Evolutionary conservation across 768 basidiomycete genomes (phyloP), one percentile per base, ranked within the genome.

Genomic region (Xerocomellus chrysenteron): DNA sequence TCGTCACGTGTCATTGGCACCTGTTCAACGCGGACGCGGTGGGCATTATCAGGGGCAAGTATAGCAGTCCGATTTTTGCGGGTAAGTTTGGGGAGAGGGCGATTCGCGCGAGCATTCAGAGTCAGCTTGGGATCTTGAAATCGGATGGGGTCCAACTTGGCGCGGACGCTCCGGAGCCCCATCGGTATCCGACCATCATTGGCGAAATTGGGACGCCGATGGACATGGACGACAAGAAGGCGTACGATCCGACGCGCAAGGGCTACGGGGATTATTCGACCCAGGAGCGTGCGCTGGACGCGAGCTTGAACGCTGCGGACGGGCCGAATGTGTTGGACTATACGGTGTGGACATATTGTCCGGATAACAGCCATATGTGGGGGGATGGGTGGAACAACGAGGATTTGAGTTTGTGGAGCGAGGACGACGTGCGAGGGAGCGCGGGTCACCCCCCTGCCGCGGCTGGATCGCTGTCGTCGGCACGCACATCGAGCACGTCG

Each of bases 301-400:
- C 92, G 4, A 91, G 87, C 62, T 70, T 89, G 65, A 88, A 89
- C 60, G 89, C 81, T 6, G 79, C 82, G 24, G 94, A 97, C 68
- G 94, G 92, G 0, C 68, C 73, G 11, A 92, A 92, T 61, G 80
- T 71, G 36, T 71, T 95, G 56, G 92, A 80, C 63, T 96, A 84
- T 70, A 94, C 93, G 45, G 74, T 92, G 10, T 97, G 94, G 94
- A 90, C 86, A 35, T 97, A 95, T 68, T 88, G 88, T 56, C 77
- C 89, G 0, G 90, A 96, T 63, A 87, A 86, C 66, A 79, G 78
- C 26, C 92, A 98, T 67, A 76, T 82, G 66, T 97, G 91, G 92
- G 94, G 96, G 14, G 96, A 99, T 73, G 87, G 87, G 1, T 99
- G 95, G 96, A 95, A 98, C 70, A 83, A 91, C 74, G 96, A 99